A percentile compares a stretch with the other conserved stretches of the same genome.
phyloP scores from a whole-genome alignment of 2,329 filamentous ascomycete genomes.

The Allantophomopsis lycopodina region DNA sequence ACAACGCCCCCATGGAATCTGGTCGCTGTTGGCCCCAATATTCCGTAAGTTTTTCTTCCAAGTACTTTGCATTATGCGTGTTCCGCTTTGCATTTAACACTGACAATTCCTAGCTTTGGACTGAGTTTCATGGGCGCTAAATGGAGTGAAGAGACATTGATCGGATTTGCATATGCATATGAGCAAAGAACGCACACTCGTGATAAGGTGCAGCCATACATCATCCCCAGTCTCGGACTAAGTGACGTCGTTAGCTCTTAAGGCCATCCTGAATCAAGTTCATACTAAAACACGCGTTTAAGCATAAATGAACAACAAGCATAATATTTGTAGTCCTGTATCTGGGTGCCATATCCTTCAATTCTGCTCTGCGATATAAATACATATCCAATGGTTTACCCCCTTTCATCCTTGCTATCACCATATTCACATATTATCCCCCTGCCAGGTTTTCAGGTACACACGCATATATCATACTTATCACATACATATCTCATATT shows the following conservation, averaged over 20 bases:
- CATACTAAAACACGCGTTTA: too few species aligned
- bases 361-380: too few species aligned
- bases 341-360: too few species aligned
- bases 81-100: neutral
- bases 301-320: too few species aligned
- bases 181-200: conserved; percentile 33
- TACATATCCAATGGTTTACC: too few species aligned
- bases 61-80: too few species aligned
- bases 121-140: conserved; percentile 45
- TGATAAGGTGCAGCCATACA: conserved; percentile 29
- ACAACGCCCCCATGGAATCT: conserved; percentile 31
- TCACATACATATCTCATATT: too few species aligned
- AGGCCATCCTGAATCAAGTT: neutral
- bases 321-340: too few species aligned
- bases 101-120: conserved; percentile 31
- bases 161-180: conserved; percentile 54
- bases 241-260: conserved; percentile 22
- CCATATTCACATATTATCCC: too few species aligned
- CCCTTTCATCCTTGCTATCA: too few species aligned
- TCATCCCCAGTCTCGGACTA: conserved; percentile 32
- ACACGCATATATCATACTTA: too few species aligned
- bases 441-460: too few species aligned
- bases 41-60: conserved; percentile 19
- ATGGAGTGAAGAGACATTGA: conserved; percentile 47
- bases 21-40: conserved; percentile 35